Evolutionary conservation across 371 early-diverging fungal species (phyloP).

Genomic region (Lichtheimia ornata): DNA sequence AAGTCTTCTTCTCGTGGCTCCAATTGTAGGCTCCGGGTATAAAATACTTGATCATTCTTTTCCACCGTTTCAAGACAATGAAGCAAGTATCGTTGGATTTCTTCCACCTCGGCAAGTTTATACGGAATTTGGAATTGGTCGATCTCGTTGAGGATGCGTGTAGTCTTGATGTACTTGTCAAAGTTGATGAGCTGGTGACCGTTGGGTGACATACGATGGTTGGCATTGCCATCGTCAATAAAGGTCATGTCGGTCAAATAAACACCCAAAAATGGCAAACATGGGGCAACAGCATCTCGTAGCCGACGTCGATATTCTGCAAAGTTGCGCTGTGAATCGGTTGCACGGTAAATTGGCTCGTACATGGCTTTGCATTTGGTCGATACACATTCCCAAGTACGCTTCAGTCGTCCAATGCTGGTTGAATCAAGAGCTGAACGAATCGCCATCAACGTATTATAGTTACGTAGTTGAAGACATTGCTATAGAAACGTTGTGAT

Average conservation of each 20-base stretch:
- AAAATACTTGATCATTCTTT: constrained; percentile 43
- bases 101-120: constrained; percentile 55
- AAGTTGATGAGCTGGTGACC: constrained; percentile 72
- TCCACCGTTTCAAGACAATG: constrained; percentile 38
- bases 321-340: constrained; percentile 74
- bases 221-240: constrained; percentile 59
- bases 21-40: constrained; percentile 36
- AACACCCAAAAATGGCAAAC: constrained; percentile 83
- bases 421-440: constrained; percentile 78
- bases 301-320: constrained; percentile 73
- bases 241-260: constrained; percentile 89
- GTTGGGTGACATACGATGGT: constrained; percentile 31
- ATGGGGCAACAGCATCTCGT: constrained; percentile 66
- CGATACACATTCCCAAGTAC: constrained; percentile 72
- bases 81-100: constrained; percentile 46
- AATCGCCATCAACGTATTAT: constrained; percentile 79
- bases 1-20: constrained; percentile 50
- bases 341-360: constrained; percentile 59
- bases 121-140: constrained; percentile 82
- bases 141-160: constrained; percentile 72
- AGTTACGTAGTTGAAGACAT: constrained; percentile 73
- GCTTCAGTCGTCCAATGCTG: constrained; percentile 70
- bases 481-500: constrained; percentile 26
- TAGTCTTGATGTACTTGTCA: constrained; percentile 74
- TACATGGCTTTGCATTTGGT: constrained; percentile 54